phyloP scores from a whole-genome alignment of 2,329 filamentous ascomycete genomes.

The Elsinoe fawcettii region DNA sequence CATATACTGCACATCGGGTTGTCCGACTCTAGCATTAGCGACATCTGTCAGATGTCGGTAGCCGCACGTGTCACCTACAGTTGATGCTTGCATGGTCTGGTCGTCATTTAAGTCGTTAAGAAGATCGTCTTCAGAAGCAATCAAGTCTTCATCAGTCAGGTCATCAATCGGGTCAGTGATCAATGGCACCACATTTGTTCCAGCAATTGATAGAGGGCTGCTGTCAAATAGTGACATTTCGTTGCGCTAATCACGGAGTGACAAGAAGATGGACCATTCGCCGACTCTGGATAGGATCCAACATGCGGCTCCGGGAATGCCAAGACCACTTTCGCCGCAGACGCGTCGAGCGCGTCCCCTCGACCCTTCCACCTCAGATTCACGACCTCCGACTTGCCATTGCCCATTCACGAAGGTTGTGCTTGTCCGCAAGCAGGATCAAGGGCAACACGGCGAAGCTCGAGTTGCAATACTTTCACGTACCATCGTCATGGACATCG shows the following conservation, averaged over 20 bases:
- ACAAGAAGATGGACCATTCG: background rate
- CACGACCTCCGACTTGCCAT: background rate
- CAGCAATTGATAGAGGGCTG: background rate
- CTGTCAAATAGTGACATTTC: background rate
- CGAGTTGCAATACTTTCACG: background rate
- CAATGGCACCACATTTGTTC: background rate
- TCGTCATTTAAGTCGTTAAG: background rate
- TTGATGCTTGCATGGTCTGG: background rate
- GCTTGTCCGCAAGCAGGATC: background rate
- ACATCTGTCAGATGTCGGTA: background rate
- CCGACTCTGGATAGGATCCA: background rate
- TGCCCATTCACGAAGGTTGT: background rate
- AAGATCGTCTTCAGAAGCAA: background rate
- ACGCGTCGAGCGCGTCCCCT: background rate
- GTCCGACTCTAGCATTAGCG: background rate
- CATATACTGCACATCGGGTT: too few species aligned
- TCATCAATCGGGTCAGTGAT: background rate
- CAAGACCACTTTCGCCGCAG: slow-evolving; percentile 8
- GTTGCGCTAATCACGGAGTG: too few species aligned
- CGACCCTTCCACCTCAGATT: background rate
- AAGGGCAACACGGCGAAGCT: background rate
- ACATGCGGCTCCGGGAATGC: background rate
- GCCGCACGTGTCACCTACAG: background rate
- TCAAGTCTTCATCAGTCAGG: background rate
- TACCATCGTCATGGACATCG: background rate